A percentile compares a stretch with the other conserved stretches of the same genome.
phyloP scores from a whole-genome alignment of 345 rosid genomes.

The Melastoma malabathricum region DNA sequence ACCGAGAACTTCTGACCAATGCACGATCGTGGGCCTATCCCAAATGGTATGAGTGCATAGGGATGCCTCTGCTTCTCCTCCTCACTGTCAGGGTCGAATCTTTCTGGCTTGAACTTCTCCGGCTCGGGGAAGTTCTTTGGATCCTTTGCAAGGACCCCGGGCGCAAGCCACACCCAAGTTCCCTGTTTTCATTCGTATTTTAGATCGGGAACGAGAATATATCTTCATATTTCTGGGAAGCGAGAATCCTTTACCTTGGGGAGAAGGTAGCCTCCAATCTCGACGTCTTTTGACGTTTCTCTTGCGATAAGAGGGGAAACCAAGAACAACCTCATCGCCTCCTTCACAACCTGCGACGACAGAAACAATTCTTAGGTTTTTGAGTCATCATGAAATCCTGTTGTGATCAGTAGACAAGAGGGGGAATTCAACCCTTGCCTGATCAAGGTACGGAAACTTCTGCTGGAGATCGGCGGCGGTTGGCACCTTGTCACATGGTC shows the following conservation, averaged over 20 bases:
- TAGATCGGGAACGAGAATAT: too few species aligned
- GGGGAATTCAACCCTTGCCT: constrained; percentile 23
- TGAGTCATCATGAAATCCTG: not conserved
- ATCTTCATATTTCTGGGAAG: not conserved
- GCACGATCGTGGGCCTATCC: constrained; percentile 88
- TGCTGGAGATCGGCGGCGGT: constrained; percentile 51
- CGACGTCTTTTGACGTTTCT: constrained; percentile 64
- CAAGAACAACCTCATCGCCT: constrained; percentile 69
- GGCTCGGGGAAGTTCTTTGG: constrained; percentile 83
- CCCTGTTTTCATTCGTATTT: constrained; percentile 25
- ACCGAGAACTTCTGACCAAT: constrained; percentile 71
- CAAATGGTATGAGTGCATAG: constrained; percentile 77
- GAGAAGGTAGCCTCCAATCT: constrained; percentile 71
- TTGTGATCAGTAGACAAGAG: not conserved
- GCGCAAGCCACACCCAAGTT: constrained; percentile 93
- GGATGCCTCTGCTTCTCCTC: constrained; percentile 80
- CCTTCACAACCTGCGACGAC: constrained; percentile 58
- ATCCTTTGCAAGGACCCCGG: constrained; percentile 78
- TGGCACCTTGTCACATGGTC: constrained; percentile 41
- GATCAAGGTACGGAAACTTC: constrained; percentile 72
- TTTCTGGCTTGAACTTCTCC: constrained; percentile 70
- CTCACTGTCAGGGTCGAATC: constrained; percentile 62
- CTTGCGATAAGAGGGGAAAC: constrained; percentile 83
- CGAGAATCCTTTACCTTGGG: constrained; percentile 44
- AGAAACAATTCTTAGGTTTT: not conserved